A percentile compares a stretch with the other conserved stretches of the same genome.
Evolutionary conservation across 805 yeast genomes (phyloP).

Genomic region (Sugiyamaella lignohabitans): DNA sequence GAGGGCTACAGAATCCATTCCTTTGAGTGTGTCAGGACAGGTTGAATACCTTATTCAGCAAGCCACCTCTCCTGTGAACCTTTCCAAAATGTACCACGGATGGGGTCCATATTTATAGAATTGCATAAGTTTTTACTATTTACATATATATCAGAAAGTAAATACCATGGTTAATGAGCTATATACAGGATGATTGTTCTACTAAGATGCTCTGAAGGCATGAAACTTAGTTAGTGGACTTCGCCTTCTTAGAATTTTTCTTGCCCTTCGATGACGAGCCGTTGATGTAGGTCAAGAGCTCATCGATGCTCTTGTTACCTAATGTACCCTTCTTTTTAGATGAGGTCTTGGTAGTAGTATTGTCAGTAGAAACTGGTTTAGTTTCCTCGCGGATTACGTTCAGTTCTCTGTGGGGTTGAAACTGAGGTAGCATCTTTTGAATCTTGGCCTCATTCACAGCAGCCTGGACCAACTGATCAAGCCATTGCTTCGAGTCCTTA

Average conservation of each 20-base stretch:
- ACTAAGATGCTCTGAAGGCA: too few relatives aligned
- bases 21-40: conserved; percentile 87
- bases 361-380: not conserved
- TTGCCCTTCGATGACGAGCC: conserved; percentile 36
- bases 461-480: conserved; percentile 47
- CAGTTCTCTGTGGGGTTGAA: conserved; percentile 2
- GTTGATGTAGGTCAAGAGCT: conserved; percentile 62
- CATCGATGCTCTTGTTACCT: conserved; percentile 63
- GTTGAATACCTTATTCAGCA: conserved; percentile 83
- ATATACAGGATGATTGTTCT: too few relatives aligned
- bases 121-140: not conserved
- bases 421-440: conserved; percentile 20
- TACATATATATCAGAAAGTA: not conserved
- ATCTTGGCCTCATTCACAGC: conserved; percentile 42
- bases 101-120: conserved; percentile 70
- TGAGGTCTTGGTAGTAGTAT: conserved; percentile 1
- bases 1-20: conserved; percentile 70
- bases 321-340: conserved; percentile 29
- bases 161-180: too few relatives aligned
- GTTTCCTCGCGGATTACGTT: not conserved
- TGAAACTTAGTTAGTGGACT: conserved; percentile 38
- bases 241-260: conserved; percentile 33
- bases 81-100: conserved; percentile 87
- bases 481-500: conserved; percentile 61
- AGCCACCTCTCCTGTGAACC: conserved; percentile 63